Evolutionary conservation across 352 stramenopile species (phyloP), one percentile per base, ranked within the genome.

Genomic region (Globisporangium iwayamae): DNA sequence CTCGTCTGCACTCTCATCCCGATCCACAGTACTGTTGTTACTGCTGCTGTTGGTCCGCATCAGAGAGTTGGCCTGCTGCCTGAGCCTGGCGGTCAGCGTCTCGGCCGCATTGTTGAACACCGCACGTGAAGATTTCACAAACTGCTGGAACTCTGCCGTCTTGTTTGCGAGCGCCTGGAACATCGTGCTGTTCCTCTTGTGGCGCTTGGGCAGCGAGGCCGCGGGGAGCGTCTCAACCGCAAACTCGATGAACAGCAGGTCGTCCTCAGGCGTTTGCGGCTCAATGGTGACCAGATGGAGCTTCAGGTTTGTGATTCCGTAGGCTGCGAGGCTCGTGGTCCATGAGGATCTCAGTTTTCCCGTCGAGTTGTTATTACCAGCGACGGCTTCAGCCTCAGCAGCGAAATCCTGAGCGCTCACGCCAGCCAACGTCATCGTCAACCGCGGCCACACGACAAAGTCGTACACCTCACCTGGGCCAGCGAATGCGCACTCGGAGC

Each of bases 391-490:
- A 9, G 32, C 32, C 32, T 36, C 32, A 1, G 32, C 4, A 32
- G 38, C 39, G 41, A 55, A 4, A 10, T 60, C 51, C 18, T 34
- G 18, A 28, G 30, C 38, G 30, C 60, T 60, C 25, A 66, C 43
- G n/a, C 51, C 43, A 47, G 60, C 60, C 14, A 66, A 51, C 50
- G 51, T 60, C 60, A 66, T 66, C 18, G 51, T 48, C 60, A 59
- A 2, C 2, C 51, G 50, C 2, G 60, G 60, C 60, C 60, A 66
- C 28, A 66, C 36, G 51, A 66, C 50, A 36, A 60, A 47, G 52
- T 60, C 60, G 41, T 66, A 60, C 28, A 66, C 22, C 38, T 66
- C 51, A 8, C 60, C 60, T 6, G 51, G 10, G 1, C 43, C n/a
- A n/a, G 60, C 51, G 11, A 32, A 36, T 11, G 38, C 46, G 6